Conservation (phyloP, 2,329 filamentous ascomycete species). For the Pseudogymnoascus sp. region DNA sequence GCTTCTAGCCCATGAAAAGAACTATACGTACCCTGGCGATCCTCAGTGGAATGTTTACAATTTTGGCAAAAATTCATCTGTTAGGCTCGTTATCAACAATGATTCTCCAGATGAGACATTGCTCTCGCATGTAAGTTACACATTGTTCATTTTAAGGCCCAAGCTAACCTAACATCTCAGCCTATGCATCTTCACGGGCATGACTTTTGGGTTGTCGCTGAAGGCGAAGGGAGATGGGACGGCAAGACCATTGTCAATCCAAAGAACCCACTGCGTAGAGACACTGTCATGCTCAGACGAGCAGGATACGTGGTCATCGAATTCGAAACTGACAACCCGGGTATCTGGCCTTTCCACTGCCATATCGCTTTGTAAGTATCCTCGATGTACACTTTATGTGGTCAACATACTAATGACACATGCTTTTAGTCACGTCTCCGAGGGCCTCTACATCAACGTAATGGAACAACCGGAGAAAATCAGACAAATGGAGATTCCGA, state of each 20-base stretch:
- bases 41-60: constrained; percentile 45
- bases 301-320: constrained; percentile 24
- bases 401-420: no score
- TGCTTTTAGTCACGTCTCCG: constrained; percentile 30
- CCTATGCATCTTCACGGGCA: constrained; percentile 43
- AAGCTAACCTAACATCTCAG: no score
- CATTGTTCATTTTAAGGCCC: no score
- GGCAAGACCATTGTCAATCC: constrained; percentile 22
- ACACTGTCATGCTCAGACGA: constrained; percentile 33
- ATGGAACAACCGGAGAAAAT: constrained; percentile 30
- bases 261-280: constrained; percentile 44
- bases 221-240: constrained; percentile 37
- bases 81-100: constrained; percentile 44
- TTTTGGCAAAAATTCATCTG: constrained; percentile 42
- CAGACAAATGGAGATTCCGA: constrained; percentile 39
- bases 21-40: constrained; percentile 39
- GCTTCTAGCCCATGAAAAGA: constrained; percentile 34
- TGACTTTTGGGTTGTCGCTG: constrained; percentile 41
- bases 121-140: no score
- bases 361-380: constrained; percentile 35
- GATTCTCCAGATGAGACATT: no score
- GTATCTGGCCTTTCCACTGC: constrained; percentile 30
- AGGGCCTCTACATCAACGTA: background rate
- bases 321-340: constrained; percentile 28
- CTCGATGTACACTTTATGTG: no score